Base-by-base conservation (phyloP, 2,329 filamentous ascomycete genomes). In the Fusarium citri region DNA sequence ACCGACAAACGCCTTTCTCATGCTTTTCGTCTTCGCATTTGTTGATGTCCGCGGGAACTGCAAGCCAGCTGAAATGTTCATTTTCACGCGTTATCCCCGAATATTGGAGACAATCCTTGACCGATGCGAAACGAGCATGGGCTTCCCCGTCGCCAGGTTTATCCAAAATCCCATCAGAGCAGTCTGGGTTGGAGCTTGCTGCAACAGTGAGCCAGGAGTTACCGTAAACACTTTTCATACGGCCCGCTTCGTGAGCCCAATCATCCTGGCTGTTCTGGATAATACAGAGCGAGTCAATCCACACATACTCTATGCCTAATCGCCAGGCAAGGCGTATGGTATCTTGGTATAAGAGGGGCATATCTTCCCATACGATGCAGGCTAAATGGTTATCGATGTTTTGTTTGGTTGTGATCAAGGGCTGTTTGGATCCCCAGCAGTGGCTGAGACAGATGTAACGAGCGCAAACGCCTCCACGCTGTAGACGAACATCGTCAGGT, bases 61-160 rank as follows among this genome's bases (percentile, higher is more conserved):
- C 31, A 18, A 37, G 9, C 31, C 31, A 37, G 0, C 9, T 10
- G 31, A 37, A 37, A 6, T 0, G 0, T 2, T 6, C 0, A 5
- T 34, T 10, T 6, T 1, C 8, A 3, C 9, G 31, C 2, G 16
- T 18, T 2, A 18, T 5, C 0, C 31, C 31, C 2, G 31, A 37
- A 0, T 1, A 34, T 18, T 34, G 1, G 0, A 34, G 1, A 6
- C 0, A 34, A 1, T 18, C 15, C 5, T 18, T 18, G 16, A 18
- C 10, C 1, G 16, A 18, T 4, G 31, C 31, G 9, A 37, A 34
- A 6, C 2, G 1, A 9, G 15, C 1, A 4, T 7, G 8, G 8
- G 1, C 2, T 2, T 34, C 5, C 8, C 5, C 8, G 2, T 34
- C 31, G 5, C 8, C 3, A 0, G 15, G 5, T 0, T 9, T 0